These are phyloP conservation scores for Dicorynia guianensis DNA, from an alignment of 306 rosid species.

Conservation along the genomic window DNA sequence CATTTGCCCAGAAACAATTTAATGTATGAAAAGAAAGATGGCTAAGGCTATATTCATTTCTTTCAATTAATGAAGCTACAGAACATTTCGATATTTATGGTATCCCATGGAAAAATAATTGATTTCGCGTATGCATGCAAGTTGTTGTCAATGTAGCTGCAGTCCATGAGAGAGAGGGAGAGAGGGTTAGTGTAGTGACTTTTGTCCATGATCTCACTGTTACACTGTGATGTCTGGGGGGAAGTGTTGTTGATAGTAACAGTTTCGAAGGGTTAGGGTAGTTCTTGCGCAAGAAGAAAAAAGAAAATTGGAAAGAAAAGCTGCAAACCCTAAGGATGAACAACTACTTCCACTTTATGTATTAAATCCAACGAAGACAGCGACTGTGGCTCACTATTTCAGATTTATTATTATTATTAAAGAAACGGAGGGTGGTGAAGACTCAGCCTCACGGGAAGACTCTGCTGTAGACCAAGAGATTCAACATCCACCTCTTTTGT, in stretches of 20 bases:
- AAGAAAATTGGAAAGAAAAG: constrained; percentile 32
- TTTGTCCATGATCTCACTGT: constrained; percentile 50
- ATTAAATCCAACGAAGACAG: constrained; percentile 58
- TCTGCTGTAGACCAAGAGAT: constrained; percentile 43
- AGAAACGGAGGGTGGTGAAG: constrained; percentile 25
- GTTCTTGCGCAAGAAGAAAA: constrained; percentile 26
- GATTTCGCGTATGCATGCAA: constrained; percentile 47
- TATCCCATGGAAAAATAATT: not conserved
- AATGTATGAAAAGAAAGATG: constrained; percentile 7
- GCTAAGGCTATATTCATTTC: constrained; percentile 12
- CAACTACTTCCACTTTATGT: constrained; percentile 38
- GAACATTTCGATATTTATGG: not conserved
- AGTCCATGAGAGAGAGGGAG: constrained; percentile 39
- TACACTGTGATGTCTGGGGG: constrained; percentile 53
- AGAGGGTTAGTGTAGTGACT: constrained; percentile 34
- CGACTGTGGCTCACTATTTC: constrained; percentile 58
- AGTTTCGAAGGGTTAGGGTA: constrained; percentile 43
- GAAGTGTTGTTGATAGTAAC: constrained; percentile 50
- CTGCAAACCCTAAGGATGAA: constrained; percentile 51
- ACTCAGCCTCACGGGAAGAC: constrained; percentile 47
- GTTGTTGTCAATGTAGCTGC: constrained; percentile 47
- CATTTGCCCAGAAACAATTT: constrained; percentile 34
- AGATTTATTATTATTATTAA: constrained; percentile 39
- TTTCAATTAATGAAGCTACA: not conserved
- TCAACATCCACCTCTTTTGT: constrained; percentile 43